Evolutionary conservation across 805 yeast species (phyloP).

Genomic region (Candida pseudofarinosa): DNA sequence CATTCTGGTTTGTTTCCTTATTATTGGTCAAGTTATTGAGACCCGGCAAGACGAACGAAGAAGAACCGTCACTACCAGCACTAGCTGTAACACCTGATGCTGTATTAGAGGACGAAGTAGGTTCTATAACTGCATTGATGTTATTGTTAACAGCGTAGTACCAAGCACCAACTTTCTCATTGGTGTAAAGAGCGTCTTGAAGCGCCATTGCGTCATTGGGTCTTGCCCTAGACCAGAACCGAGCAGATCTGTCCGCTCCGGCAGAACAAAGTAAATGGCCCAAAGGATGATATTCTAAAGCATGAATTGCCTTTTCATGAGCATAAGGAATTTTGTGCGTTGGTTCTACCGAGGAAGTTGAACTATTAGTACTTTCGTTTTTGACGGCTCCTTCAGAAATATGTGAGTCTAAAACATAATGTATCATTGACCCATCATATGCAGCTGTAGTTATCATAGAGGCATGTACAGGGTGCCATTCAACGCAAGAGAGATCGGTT

Average conservation of each 20-base stretch:
- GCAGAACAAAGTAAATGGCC: slow-evolving; percentile 92
- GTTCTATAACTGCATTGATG: slow-evolving; percentile 37
- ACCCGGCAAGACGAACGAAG: slow-evolving; percentile 21
- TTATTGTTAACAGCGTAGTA: slow-evolving; percentile 44
- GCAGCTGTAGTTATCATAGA: slow-evolving; percentile 79
- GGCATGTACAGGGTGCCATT: slow-evolving; percentile 92
- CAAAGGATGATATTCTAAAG: slow-evolving; percentile 87
- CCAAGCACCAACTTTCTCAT: slow-evolving; percentile 46
- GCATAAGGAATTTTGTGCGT: slow-evolving; percentile 79
- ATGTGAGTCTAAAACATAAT: slow-evolving; percentile 60
- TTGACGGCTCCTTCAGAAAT: slow-evolving; percentile 30
- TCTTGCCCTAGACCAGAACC: slow-evolving; percentile 92
- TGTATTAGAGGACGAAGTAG: slow-evolving; percentile 8
- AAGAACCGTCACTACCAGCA: slow-evolving; percentile 3
- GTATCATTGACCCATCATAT: slow-evolving; percentile 82
- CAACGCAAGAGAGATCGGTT: slow-evolving; percentile 75
- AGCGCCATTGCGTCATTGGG: slow-evolving; percentile 84
- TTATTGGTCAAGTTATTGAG: slow-evolving; percentile 14
- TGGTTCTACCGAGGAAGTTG: slow-evolving; percentile 33
- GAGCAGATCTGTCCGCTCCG: slow-evolving; percentile 85
- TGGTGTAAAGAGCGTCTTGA: slow-evolving; percentile 76
- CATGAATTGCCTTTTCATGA: slow-evolving; percentile 89
- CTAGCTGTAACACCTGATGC: not conserved
- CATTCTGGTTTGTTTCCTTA: slow-evolving; percentile 6
- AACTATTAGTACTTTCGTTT: slow-evolving; percentile 14